Evolutionary conservation across 148 eudicot species (phyloP).

Genomic region (Polygonum maritimum): DNA sequence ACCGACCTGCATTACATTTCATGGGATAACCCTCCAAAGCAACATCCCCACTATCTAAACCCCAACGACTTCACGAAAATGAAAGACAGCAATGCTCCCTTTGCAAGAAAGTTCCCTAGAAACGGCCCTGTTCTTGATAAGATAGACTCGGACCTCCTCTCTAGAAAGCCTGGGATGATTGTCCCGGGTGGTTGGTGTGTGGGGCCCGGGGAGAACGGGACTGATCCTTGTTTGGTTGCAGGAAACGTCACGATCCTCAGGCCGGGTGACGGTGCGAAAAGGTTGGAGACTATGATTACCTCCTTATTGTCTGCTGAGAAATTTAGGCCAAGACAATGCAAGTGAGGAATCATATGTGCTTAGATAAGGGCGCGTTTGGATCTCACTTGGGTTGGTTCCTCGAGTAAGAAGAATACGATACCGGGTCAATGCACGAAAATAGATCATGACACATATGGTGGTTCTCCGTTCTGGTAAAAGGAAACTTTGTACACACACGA

Average conservation of each 20-base stretch:
- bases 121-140: conserved; percentile 25
- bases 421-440: background rate
- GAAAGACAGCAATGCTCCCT: conserved; percentile 26
- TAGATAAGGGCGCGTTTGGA: background rate
- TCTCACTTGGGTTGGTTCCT: background rate
- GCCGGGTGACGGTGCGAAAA: conserved; percentile 10
- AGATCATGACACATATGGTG: background rate
- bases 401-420: background rate
- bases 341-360: background rate
- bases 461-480: background rate
- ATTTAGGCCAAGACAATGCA: conserved; percentile 12
- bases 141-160: conserved; percentile 24
- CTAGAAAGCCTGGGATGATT: conserved; percentile 14
- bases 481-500: background rate
- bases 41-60: conserved; percentile 24
- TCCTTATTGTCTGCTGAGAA: background rate
- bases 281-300: background rate
- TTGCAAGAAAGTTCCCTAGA: conserved; percentile 27
- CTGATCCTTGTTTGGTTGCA: conserved; percentile 21
- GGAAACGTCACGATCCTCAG: conserved; percentile 17
- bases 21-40: conserved; percentile 37
- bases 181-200: conserved; percentile 31
- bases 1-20: conserved; percentile 29
- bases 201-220: conserved; percentile 22
- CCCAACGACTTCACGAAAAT: conserved; percentile 16